A percentile compares a stretch with the other conserved stretches of the same genome.
phyloP scores from a whole-genome alignment of 306 rosid genomes.

The Medicago ruthenica region DNA sequence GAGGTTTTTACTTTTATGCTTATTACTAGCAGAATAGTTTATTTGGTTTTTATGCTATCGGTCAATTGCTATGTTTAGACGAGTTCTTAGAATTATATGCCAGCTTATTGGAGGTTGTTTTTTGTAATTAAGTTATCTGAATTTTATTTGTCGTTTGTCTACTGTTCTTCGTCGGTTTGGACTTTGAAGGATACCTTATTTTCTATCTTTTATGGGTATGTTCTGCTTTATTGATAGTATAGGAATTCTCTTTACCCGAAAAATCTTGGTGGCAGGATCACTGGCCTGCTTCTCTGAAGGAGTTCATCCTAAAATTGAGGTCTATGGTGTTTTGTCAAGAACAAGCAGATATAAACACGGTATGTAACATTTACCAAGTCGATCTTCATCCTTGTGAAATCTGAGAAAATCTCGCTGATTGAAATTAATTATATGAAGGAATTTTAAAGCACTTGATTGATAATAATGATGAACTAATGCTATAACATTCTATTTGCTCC shows the following conservation, averaged over 20 bases:
- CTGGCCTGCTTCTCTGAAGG: slow-evolving; percentile 81
- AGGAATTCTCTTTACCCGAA: slow-evolving; percentile 18
- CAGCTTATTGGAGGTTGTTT: slow-evolving; percentile 11
- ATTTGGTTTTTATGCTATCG: slow-evolving; percentile 12
- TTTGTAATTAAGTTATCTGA: background rate
- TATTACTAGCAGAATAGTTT: background rate
- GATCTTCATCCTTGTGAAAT: slow-evolving; percentile 25
- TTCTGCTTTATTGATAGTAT: slow-evolving; percentile 31
- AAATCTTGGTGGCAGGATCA: slow-evolving; percentile 60
- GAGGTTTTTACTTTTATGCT: slow-evolving; percentile 15
- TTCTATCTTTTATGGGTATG: slow-evolving; percentile 32
- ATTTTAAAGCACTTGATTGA: background rate
- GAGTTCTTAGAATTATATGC: slow-evolving; percentile 15
- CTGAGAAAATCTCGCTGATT: slow-evolving; percentile 20
- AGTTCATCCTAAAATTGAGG: slow-evolving; percentile 58
- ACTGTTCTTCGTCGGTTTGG: background rate
- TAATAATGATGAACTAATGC: slow-evolving; percentile 10
- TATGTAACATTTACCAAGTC: slow-evolving; percentile 43
- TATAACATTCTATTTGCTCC: slow-evolving; percentile 13
- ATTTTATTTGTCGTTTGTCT: slow-evolving; percentile 24
- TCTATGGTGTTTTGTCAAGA: slow-evolving; percentile 71
- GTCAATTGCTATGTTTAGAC: slow-evolving; percentile 20
- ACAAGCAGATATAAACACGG: slow-evolving; percentile 65
- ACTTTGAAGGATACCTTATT: slow-evolving; percentile 5
- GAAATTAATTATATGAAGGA: slow-evolving; percentile 27